Evolutionary conservation across 139 green algal species (phyloP), one percentile per base, ranked within the genome.

Genomic region (Picochlorum sp.): DNA sequence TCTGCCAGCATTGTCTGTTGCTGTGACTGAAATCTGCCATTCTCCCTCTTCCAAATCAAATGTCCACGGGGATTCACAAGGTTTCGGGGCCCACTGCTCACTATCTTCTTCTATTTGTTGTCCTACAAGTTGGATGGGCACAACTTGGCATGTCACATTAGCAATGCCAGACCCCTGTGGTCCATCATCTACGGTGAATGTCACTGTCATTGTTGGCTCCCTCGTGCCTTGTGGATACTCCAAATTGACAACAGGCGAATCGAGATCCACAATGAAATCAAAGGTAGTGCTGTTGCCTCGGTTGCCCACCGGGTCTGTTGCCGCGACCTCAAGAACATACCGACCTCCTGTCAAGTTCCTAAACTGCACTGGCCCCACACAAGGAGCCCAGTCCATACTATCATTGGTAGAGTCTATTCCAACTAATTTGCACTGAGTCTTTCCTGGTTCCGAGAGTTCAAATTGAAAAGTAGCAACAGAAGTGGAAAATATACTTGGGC

Each of bases 231-330:
- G 6, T 13, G 68, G 58, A 37, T 45, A 61, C 8, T n/a, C 31
- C 3, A 70, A 4, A 31, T 21, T 49, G 13, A 78, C 41, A 51
- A 20, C 45, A 31, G 73, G 70, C 2, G 72, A 49, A 2, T 61
- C 49, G 57, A 34, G 54, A 60, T 79, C 70, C 7, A 68, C 57
- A 10, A 54, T 14, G 47, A 73, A 73, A 13, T 31, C 15, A 23
- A 28, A 24, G 24, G 44, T 57, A 21, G 47, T 45, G 3, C 59
- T 47, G 2, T 18, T 28, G 15, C 64, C 74, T 68, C 54, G 2
- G 60, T 80, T 80, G 57, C 74, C 74, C 5, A 78, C 65, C 8
- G 38, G 16, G 30, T 71, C 65, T 4, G 65, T 57, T 51, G 65
- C 26, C 21, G 11, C 20, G 11, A 66, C 37, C 15, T 57, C 11